Base-by-base conservation (phyloP, 495 filamentous ascomycete genomes). In the Penicillium robsamsonii region DNA sequence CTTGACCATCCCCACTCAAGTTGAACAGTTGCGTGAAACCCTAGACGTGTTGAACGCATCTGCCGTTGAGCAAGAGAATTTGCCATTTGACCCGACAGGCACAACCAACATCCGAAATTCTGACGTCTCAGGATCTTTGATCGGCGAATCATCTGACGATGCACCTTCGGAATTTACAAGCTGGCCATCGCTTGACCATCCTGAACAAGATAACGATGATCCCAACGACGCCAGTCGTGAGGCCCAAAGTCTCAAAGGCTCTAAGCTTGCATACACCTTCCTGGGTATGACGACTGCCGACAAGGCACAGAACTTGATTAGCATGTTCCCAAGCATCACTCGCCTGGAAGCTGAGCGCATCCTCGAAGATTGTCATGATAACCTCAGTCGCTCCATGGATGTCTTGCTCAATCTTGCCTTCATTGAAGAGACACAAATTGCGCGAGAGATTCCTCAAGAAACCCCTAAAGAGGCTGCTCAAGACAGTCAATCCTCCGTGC, bases 71-170 rank as follows among this genome's bases (percentile, higher is more conserved):
- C 87, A 93, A 58, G 85, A 90, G 60, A 75, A 80, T 15, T 80
- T 84, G 0, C 85, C 82, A 0, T 95, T 95, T 65, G 90, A 96
- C 56, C 84, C 90, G 0, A 91, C 88, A 11, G 91, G 88, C 3
- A 84, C 67, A 18, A 63, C 64, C 12, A 68, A 62, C 31, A 58
- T 61, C 31, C 46, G 69, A 13, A 53, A 61, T 37, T 50, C 30
- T 5, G 66, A 71, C 33, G 65, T 53, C 11, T 15, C 31, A 35
- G 55, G 49, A 9, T 33, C 49, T 20, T 11, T 18, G 25, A 3
- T 7, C 15, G 38, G 15, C 12, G 31, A 25, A 30, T 43, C 47
- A 1, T 58, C 58, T 5, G 30, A 37, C 4, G 27, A 35, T 11
- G 35, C 24, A 17, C 33, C 37, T 0, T 52, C 49, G 7, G 43